Conservation (phyloP, 164 flowering plant species). For the Cinnamomum micranthum region DNA sequence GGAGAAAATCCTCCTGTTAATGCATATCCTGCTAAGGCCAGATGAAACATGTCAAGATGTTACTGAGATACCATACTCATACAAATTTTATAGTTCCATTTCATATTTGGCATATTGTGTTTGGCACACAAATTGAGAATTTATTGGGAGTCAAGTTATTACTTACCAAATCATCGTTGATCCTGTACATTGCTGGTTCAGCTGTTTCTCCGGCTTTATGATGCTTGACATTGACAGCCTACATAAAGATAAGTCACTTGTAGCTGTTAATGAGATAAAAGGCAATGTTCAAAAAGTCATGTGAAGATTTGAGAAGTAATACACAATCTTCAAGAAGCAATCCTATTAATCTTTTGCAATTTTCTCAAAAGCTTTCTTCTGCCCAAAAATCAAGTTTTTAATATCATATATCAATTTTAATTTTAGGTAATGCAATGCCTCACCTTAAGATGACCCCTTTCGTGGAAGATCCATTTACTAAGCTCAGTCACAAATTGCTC, state of each 20-base stretch:
- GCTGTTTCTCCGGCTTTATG: slow-evolving; percentile 78
- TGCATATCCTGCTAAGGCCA: not conserved
- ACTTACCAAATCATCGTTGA: slow-evolving; percentile 85
- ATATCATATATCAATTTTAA: not conserved
- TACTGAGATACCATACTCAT: not conserved
- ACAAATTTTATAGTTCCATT: not conserved
- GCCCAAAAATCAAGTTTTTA: not conserved
- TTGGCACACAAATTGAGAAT: not conserved
- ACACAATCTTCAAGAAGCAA: not conserved
- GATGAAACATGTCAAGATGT: not conserved
- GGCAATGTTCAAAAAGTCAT: not conserved
- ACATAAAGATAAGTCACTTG: not conserved
- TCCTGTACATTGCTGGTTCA: slow-evolving; percentile 89
- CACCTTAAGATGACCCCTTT: slow-evolving; percentile 97
- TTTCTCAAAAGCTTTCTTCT: not conserved
- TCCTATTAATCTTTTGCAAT: not conserved
- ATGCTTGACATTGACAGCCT: slow-evolving; percentile 84
- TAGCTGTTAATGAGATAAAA: not conserved
- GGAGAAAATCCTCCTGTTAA: too few relatives aligned
- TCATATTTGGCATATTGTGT: not conserved
- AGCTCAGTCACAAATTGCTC: slow-evolving; percentile 89
- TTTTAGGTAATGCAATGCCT: slow-evolving; percentile 8
- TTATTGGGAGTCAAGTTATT: not conserved
- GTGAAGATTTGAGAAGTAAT: too few relatives aligned
- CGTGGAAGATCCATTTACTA: slow-evolving; percentile 99